A percentile compares a stretch with the other conserved stretches of the same genome.
phyloP scores from a whole-genome alignment of 1,139 yeast species.

The Nakaseomyces glabratus region DNA sequence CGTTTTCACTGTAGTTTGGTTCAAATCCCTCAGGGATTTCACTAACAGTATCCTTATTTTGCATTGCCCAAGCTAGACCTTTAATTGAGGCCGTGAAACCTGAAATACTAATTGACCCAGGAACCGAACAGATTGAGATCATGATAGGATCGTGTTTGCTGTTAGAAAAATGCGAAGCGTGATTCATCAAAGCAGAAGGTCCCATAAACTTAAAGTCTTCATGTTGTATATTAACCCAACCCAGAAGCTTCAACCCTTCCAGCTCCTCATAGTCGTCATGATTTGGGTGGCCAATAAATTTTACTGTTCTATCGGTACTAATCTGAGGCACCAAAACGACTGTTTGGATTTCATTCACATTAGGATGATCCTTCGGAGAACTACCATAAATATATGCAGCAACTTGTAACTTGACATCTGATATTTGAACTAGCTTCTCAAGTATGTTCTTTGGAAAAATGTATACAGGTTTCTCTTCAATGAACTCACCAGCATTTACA shows the following conservation, averaged over 20 bases:
- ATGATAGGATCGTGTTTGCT: slow-evolving; percentile 40
- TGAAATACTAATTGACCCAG: slow-evolving; percentile 75
- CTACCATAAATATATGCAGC: slow-evolving; percentile 75
- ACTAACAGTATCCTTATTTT: slow-evolving; percentile 42
- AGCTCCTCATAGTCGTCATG: slow-evolving; percentile 31
- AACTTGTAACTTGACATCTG: slow-evolving; percentile 75
- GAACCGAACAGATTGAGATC: slow-evolving; percentile 61
- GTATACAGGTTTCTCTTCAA: slow-evolving; percentile 51
- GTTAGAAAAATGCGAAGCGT: slow-evolving; percentile 37
- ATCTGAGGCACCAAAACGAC: slow-evolving; percentile 84
- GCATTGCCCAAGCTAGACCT: slow-evolving; percentile 73
- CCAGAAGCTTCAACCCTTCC: slow-evolving; percentile 51
- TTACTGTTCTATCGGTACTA: slow-evolving; percentile 60
- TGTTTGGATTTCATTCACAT: slow-evolving; percentile 67
- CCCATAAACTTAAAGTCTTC: slow-evolving; percentile 53
- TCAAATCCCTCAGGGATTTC: slow-evolving; percentile 56
- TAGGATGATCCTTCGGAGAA: slow-evolving; percentile 59
- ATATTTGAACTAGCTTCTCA: slow-evolving; percentile 66
- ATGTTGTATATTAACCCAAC: slow-evolving; percentile 76
- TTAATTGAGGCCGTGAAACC: slow-evolving; percentile 53
- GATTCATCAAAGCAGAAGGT: slow-evolving; percentile 64
- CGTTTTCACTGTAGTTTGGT: slow-evolving; percentile 47
- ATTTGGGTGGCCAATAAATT: slow-evolving; percentile 48
- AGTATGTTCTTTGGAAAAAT: slow-evolving; percentile 76
- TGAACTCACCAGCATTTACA: slow-evolving; percentile 54